Evolutionary conservation across 2,329 filamentous ascomycete species (phyloP).

Genomic region (Phyllosticta citribraziliensis): DNA sequence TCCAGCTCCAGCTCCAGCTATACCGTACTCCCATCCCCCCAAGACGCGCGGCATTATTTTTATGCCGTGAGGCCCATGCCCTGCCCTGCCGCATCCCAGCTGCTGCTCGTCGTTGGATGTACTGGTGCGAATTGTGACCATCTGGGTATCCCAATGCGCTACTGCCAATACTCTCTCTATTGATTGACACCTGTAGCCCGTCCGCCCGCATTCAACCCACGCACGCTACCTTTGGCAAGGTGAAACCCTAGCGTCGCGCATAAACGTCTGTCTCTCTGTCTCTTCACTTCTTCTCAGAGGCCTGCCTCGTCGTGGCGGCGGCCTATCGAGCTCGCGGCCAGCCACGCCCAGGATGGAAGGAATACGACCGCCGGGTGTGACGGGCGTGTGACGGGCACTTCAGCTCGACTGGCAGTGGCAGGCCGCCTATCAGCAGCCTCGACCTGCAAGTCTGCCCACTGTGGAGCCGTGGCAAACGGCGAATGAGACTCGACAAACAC

Average conservation of each 20-base stretch:
- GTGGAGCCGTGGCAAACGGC: slow-evolving; percentile 3
- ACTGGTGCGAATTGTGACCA: too few species aligned
- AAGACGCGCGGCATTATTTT: slow-evolving; percentile 29
- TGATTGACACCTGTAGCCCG: too few species aligned
- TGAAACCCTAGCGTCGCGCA: slow-evolving; percentile 14
- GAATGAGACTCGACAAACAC: slow-evolving; percentile 9
- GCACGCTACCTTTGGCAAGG: background rate
- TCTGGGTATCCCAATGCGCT: too few species aligned
- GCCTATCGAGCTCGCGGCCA: background rate
- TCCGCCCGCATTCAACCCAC: too few species aligned
- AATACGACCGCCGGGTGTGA: background rate
- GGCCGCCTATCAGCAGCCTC: slow-evolving; percentile 6
- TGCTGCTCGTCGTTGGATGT: background rate
- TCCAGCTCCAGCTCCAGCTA: too few species aligned
- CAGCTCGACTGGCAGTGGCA: background rate
- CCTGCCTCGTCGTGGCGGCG: too few species aligned
- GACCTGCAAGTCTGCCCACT: background rate
- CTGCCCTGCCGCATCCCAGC: background rate
- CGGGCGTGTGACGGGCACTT: slow-evolving; percentile 2
- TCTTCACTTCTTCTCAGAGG: background rate
- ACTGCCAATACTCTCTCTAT: too few species aligned
- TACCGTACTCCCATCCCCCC: too few species aligned
- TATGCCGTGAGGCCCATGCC: slow-evolving; percentile 17
- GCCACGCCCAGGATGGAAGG: background rate
- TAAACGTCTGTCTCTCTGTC: background rate